These are phyloP conservation scores for Theobroma cacao DNA, from an alignment of 345 rosid genomes.

Conservation along the genomic window DNA sequence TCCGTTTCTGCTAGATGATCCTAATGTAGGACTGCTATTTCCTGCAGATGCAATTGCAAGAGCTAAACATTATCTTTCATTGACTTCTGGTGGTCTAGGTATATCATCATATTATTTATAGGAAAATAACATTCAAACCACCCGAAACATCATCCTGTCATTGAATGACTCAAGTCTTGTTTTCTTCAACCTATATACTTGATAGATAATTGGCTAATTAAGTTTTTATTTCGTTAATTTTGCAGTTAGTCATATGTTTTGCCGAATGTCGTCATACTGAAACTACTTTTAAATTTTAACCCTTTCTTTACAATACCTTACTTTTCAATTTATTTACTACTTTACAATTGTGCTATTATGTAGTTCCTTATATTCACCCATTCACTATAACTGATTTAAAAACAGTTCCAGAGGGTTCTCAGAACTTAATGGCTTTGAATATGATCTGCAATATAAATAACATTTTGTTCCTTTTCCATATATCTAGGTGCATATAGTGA, in stretches of 20 bases:
- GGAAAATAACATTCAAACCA: not conserved
- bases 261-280: not conserved
- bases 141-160: not conserved
- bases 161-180: not conserved
- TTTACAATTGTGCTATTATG: not conserved
- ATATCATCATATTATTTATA: slow-evolving; percentile 11
- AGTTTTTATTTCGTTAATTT: not conserved
- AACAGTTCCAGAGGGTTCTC: not conserved
- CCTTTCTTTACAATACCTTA: not conserved
- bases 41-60: slow-evolving; percentile 96
- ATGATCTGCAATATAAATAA: not conserved
- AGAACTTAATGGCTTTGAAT: not conserved
- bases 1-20: slow-evolving; percentile 92
- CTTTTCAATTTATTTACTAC: not conserved
- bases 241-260: not conserved
- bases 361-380: not conserved
- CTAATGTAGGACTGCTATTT: slow-evolving; percentile 84
- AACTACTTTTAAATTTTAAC: not conserved
- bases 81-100: slow-evolving; percentile 93
- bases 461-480: not conserved
- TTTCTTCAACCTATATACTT: not conserved
- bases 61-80: slow-evolving; percentile 89
- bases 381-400: not conserved
- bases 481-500: slow-evolving; percentile 93
- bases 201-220: not conserved